Evolutionary conservation across 2,329 filamentous ascomycete genomes (phyloP).

Genomic region (Salinomyces thailandicus): DNA sequence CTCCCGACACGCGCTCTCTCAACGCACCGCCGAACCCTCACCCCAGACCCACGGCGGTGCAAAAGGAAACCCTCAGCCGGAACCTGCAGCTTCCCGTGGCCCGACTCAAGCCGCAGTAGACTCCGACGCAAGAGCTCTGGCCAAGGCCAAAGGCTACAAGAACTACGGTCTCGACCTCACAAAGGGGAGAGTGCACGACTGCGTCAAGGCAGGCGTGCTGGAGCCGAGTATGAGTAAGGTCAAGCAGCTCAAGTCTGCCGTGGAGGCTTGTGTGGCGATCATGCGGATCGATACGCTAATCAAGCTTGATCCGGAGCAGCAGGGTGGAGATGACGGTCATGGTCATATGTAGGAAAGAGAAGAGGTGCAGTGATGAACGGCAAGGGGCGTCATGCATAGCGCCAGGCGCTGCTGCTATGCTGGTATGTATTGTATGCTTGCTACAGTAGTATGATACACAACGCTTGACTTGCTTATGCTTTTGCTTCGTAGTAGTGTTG

Average conservation of each 20-base stretch:
- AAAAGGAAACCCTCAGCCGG: background rate
- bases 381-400: background rate
- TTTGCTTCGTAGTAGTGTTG: no score
- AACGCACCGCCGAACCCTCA: slow-evolving; percentile 78
- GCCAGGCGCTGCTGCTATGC: background rate
- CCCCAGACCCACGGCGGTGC: slow-evolving; percentile 21
- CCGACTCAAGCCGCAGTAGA: slow-evolving; percentile 10
- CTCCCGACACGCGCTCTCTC: slow-evolving; percentile 84
- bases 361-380: background rate
- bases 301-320: slow-evolving; percentile 86
- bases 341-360: slow-evolving; percentile 17
- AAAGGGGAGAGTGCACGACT: slow-evolving; percentile 83
- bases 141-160: slow-evolving; percentile 93
- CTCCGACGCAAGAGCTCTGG: slow-evolving; percentile 75
- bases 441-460: background rate
- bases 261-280: slow-evolving; percentile 96
- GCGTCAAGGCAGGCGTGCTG: slow-evolving; percentile 86
- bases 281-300: slow-evolving; percentile 99
- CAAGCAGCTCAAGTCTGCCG: slow-evolving; percentile 93
- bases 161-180: slow-evolving; percentile 92
- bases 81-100: slow-evolving; percentile 1
- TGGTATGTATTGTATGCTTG: background rate
- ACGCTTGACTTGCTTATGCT: background rate
- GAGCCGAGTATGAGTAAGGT: slow-evolving; percentile 98
- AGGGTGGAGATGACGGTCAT: slow-evolving; percentile 52